phyloP scores from a whole-genome alignment of 257 asterid species.

The Henckelia pumila region DNA sequence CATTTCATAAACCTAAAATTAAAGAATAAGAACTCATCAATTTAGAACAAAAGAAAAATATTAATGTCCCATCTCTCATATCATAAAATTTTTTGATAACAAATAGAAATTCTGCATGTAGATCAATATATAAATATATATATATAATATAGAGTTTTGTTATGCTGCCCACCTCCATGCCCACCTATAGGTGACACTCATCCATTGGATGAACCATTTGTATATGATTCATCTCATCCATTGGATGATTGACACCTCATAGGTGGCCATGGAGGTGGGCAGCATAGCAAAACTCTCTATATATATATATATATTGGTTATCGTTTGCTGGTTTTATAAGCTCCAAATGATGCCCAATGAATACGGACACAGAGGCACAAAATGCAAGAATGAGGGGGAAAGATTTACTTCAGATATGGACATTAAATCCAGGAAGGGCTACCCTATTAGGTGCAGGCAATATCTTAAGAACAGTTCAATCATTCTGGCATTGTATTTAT shows the following conservation, averaged over 20 bases:
- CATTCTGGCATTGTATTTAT: slow-evolving; percentile 11
- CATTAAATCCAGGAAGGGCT: not conserved
- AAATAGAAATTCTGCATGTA: not conserved
- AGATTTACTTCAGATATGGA: too few species aligned
- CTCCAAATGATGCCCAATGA: not conserved
- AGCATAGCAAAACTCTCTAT: too few species aligned
- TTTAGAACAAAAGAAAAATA: not conserved
- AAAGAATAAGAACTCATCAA: slow-evolving; percentile 1
- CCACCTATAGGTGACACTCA: too few species aligned
- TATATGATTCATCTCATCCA: too few species aligned
- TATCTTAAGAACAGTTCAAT: not conserved
- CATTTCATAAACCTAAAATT: slow-evolving; percentile 5
- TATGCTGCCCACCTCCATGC: too few species aligned
- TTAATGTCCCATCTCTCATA: not conserved
- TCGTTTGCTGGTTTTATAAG: slow-evolving; percentile 7
- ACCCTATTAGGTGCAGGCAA: not conserved
- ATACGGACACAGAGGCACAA: slow-evolving; percentile 7
- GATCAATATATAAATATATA: not conserved
- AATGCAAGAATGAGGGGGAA: too few species aligned
- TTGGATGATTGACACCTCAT: too few species aligned
- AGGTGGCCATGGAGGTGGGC: too few species aligned
- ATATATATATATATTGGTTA: not conserved
- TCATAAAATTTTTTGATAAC: not conserved
- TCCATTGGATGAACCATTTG: too few species aligned
- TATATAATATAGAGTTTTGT: too few species aligned